These are phyloP conservation scores for Polytrichum formosum DNA, from an alignment of 225 moss, liverwort and hornwort species.

Conservation along the genomic window DNA sequence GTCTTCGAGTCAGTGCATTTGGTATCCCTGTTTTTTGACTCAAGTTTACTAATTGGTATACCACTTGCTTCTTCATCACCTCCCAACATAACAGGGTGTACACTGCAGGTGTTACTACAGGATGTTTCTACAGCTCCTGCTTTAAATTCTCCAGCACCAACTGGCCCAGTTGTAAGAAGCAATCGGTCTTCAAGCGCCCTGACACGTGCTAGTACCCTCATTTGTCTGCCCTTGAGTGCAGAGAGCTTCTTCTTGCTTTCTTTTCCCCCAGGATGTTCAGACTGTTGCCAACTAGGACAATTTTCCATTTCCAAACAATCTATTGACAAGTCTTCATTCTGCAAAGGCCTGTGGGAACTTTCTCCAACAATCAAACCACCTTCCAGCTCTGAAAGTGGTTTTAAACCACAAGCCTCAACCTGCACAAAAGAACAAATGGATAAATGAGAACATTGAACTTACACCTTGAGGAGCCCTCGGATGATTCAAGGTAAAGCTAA, in stretches of 20 bases:
- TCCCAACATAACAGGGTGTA: too few relatives aligned
- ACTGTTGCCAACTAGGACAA: not conserved
- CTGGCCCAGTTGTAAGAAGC: slow-evolving; percentile 2
- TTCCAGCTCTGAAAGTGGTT: slow-evolving; percentile 16
- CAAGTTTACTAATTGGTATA: too few relatives aligned
- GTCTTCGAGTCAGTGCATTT: too few relatives aligned
- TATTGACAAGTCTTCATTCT: slow-evolving; percentile 9
- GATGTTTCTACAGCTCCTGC: too few relatives aligned
- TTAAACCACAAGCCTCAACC: slow-evolving; percentile 30
- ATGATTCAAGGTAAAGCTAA: too few relatives aligned
- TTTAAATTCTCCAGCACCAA: slow-evolving; percentile 7
- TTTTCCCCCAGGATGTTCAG: slow-evolving; percentile 6
- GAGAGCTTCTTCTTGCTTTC: slow-evolving; percentile 49
- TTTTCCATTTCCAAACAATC: slow-evolving; percentile 5
- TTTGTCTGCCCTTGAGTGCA: slow-evolving; percentile 65
- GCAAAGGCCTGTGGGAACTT: slow-evolving; percentile 1
- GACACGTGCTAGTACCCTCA: slow-evolving; percentile 47
- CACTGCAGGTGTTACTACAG: too few relatives aligned
- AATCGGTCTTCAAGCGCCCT: slow-evolving; percentile 23
- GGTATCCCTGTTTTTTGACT: too few relatives aligned
- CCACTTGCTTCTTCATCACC: too few relatives aligned
- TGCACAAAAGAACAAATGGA: slow-evolving; percentile 16
- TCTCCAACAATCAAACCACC: slow-evolving; percentile 8
- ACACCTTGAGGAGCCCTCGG: too few relatives aligned
- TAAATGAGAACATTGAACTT: not conserved